Evolutionary conservation across 257 asterid genomes (phyloP).

Genomic region (Solanum clarkiae): DNA sequence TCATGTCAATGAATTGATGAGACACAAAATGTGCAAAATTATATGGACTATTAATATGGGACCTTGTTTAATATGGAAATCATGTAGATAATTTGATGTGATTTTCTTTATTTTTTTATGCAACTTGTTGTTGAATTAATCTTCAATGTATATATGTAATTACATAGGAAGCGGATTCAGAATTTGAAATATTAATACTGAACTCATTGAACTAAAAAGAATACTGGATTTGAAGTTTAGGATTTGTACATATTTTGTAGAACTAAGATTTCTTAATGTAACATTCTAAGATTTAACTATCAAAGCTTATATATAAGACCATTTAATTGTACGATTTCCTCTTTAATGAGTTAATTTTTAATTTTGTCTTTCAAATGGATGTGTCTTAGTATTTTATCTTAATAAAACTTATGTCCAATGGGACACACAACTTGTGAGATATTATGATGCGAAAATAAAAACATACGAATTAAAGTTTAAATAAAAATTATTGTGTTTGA

Average conservation of each 20-base stretch:
- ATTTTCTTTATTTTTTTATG: no score
- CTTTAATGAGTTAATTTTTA: background rate
- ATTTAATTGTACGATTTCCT: no score
- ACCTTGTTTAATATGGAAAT: background rate
- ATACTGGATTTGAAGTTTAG: no score
- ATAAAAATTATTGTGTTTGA: background rate
- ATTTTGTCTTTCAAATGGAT: background rate
- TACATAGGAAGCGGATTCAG: no score
- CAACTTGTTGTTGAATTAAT: background rate
- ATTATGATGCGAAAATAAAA: no score
- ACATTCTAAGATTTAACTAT: background rate
- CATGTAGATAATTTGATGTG: background rate
- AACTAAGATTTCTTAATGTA: background rate
- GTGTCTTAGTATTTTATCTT: no score
- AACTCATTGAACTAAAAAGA: background rate
- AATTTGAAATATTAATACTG: background rate
- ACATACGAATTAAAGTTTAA: background rate
- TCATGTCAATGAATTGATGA: slow-evolving; percentile 24
- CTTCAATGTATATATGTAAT: background rate
- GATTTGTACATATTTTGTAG: background rate
- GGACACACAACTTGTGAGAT: no score
- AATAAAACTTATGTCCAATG: background rate
- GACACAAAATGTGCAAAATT: slow-evolving; percentile 21
- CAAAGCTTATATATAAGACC: background rate
- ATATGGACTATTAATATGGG: background rate